Base-by-base conservation (phyloP, 306 rosid species). In the Comarum palustre region DNA sequence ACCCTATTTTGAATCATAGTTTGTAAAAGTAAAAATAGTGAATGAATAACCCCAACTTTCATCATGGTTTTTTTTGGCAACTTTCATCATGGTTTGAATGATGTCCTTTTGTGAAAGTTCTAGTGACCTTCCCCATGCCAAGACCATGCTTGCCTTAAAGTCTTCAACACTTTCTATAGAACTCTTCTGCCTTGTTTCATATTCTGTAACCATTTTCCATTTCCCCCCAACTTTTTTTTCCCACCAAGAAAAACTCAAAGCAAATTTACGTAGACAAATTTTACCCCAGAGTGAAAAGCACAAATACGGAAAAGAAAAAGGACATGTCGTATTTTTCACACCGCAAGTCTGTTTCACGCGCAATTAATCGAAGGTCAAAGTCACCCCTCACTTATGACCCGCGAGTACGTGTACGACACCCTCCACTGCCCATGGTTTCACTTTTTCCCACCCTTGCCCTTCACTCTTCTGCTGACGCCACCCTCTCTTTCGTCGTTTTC, bases 401-500 rank as follows among this genome's bases (percentile, higher is more conserved):
- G 24, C 17, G 15, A 39, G 71, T 20, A 54, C 66, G 27, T 45
- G 66, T 76, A 77, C 69, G 41, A 22, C 76, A 76, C 39, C 38
- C 70, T 50, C 75, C 64, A 11, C 60, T 69, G 78, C 85, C 89
- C 83, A 76, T 79, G 88, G 93, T 84, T 79, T 89, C 85, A n/a
- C 88, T 32, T 77, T 84, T 75, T 39, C 84, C 85, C 80, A 63
- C 85, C 85, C 87, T 82, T 84, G 78, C 82, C 79, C 82, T 79
- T 73, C 82, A 80, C 79, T 80, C 77, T 76, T 27, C 24, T 0
- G 13, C 34, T 76, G 75, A 82, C 85, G 84, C 82, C 88, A 85
- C 66, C 2, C 16, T 0, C 14, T 81, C 86, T 82, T 80, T 82
- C 77, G 92, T 92, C 89, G 84, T 90, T 84, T 88, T 78, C 77